Conservation (phyloP, 2,329 filamentous ascomycete genomes). For the Fusarium sacchari region DNA sequence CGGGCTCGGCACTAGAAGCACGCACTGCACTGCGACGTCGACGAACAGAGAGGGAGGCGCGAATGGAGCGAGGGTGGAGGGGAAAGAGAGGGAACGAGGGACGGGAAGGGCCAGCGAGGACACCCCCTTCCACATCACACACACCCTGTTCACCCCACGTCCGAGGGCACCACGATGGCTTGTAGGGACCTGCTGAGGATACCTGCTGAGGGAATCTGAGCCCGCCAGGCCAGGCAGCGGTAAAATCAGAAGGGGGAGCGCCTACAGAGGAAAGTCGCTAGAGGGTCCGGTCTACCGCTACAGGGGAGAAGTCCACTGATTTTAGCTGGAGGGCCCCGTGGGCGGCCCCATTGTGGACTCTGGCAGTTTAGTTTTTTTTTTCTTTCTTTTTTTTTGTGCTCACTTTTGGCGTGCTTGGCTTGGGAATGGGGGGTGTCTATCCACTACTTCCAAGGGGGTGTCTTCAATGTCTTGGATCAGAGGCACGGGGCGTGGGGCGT, state of each 20-base stretch:
- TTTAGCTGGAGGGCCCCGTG: slow-evolving; percentile 19
- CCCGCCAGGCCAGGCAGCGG: slow-evolving; percentile 35
- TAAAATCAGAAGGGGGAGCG: slow-evolving; percentile 40
- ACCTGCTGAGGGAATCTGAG: slow-evolving; percentile 42
- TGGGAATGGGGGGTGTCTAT: slow-evolving; percentile 6
- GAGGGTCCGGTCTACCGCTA: slow-evolving; percentile 33
- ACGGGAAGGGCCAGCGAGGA: slow-evolving; percentile 29
- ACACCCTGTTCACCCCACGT: slow-evolving; percentile 32
- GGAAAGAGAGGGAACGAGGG: slow-evolving; percentile 34
- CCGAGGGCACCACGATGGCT: slow-evolving; percentile 19
- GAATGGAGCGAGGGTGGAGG: slow-evolving; percentile 38
- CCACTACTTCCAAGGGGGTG: slow-evolving; percentile 13
- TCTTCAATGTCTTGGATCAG: slow-evolving; percentile 8
- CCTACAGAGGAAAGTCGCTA: slow-evolving; percentile 30
- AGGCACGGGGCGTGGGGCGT: slow-evolving; percentile 35
- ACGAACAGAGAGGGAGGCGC: slow-evolving; percentile 33
- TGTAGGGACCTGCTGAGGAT: slow-evolving; percentile 36
- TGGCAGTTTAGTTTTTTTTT: background rate
- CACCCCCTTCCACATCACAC: background rate
- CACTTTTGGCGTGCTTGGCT: slow-evolving; percentile 3
- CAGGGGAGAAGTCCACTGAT: slow-evolving; percentile 25
- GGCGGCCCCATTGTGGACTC: slow-evolving; percentile 31
- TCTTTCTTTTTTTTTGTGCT: background rate
- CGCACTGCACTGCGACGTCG: slow-evolving; percentile 36
- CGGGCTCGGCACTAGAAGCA: slow-evolving; percentile 47